These are phyloP conservation scores for Sanguinoderma infundibulare DNA, from an alignment of 1,284 basidiomycete genomes.

Conservation along the genomic window DNA sequence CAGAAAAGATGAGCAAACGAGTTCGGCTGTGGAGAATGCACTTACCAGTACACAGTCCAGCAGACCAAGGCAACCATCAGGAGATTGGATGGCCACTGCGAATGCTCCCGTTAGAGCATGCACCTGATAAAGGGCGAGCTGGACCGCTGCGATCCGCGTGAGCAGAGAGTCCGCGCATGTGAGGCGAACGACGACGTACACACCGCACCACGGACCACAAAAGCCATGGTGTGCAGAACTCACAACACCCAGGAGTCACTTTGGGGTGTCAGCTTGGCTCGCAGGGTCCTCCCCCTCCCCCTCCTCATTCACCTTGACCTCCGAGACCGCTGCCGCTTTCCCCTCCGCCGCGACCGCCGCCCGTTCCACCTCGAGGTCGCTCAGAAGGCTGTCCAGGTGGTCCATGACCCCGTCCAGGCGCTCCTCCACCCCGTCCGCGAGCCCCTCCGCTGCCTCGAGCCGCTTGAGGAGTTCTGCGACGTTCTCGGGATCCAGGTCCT, in stretches of 20 bases:
- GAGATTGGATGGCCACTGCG: no score
- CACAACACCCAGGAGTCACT: no score
- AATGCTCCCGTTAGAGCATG: no score
- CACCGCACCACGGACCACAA: no score
- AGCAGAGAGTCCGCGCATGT: not conserved
- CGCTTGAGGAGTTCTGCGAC: constrained; percentile 46
- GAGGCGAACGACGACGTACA: not conserved
- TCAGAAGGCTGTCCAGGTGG: constrained; percentile 59
- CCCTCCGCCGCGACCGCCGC: not conserved
- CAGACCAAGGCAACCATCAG: not conserved
- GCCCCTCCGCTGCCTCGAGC: constrained; percentile 55
- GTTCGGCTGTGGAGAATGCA: no score
- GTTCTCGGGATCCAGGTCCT: constrained; percentile 39
- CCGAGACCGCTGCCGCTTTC: not conserved
- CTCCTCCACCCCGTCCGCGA: constrained; percentile 60
- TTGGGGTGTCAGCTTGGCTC: not conserved
- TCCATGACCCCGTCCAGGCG: constrained; percentile 60
- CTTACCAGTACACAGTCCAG: not conserved
- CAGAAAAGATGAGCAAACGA: not conserved
- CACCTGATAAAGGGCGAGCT: no score
- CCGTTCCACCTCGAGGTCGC: constrained; percentile 40
- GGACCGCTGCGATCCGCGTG: not conserved
- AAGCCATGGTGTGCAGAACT: no score
- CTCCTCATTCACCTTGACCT: not conserved
- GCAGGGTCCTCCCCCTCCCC: not conserved